Conservation (phyloP, 2,329 filamentous ascomycete species). For the Fusarium sulawesiense region DNA sequence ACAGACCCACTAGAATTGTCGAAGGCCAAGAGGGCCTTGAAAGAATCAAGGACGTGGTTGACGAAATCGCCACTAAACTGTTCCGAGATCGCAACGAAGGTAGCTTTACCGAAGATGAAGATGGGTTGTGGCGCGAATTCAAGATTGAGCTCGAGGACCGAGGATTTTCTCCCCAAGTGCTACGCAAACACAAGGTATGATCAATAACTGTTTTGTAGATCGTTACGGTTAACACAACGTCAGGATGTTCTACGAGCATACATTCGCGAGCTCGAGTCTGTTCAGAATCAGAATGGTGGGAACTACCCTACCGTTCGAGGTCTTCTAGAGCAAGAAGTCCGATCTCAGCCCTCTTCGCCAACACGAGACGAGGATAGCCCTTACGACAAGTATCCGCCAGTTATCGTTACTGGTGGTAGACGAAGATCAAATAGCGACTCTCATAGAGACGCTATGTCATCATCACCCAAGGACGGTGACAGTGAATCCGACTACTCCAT, state of each 20-base stretch:
- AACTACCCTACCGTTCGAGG: slow-evolving; percentile 63
- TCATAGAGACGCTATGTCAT: slow-evolving; percentile 48
- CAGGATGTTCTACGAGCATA: slow-evolving; percentile 71
- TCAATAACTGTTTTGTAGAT: slow-evolving; percentile 5
- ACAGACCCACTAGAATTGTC: slow-evolving; percentile 49
- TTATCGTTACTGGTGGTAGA: slow-evolving; percentile 53
- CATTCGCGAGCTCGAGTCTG: slow-evolving; percentile 68
- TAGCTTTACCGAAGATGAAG: slow-evolving; percentile 57
- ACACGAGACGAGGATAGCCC: slow-evolving; percentile 53
- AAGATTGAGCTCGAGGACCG: slow-evolving; percentile 67
- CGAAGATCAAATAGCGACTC: slow-evolving; percentile 51
- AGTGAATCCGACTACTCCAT: slow-evolving; percentile 52
- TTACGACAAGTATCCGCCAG: slow-evolving; percentile 57
- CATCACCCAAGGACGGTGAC: slow-evolving; percentile 54
- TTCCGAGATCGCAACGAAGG: slow-evolving; percentile 57
- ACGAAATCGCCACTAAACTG: slow-evolving; percentile 65
- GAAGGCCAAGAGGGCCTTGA: slow-evolving; percentile 59
- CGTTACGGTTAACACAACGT: slow-evolving; percentile 34
- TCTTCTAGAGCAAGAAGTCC: slow-evolving; percentile 60
- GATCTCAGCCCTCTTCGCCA: slow-evolving; percentile 46
- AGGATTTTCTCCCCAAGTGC: slow-evolving; percentile 66
- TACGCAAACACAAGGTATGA: slow-evolving; percentile 68
- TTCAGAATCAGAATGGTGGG: slow-evolving; percentile 56
- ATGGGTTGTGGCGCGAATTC: slow-evolving; percentile 69
- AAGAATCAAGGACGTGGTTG: slow-evolving; percentile 69